Evolutionary conservation across 345 rosid species (phyloP).

Genomic region (Eucalyptus pumila): DNA sequence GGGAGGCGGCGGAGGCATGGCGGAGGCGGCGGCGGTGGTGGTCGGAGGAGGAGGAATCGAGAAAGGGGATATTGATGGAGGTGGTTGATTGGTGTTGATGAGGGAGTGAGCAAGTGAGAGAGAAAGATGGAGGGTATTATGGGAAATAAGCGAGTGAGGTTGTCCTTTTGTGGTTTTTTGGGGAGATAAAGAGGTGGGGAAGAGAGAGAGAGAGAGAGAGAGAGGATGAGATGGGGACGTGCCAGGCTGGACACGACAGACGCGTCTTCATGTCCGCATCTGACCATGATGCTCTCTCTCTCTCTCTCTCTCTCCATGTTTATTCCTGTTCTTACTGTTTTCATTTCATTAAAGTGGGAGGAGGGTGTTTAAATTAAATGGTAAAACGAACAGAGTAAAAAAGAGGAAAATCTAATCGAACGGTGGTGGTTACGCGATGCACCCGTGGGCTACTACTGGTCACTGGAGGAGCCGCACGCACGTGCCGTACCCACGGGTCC

Average conservation of each 20-base stretch:
- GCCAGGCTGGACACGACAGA: background rate
- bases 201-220: no score
- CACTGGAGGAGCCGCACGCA: background rate
- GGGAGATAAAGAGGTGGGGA: background rate
- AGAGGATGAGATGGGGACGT: background rate
- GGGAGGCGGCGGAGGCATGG: background rate
- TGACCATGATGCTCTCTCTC: background rate
- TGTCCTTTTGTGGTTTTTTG: background rate
- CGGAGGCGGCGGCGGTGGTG: background rate
- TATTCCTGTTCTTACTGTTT: background rate
- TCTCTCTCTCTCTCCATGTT: background rate
- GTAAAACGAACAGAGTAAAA: background rate
- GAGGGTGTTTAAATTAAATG: background rate
- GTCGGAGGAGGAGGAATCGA: background rate
- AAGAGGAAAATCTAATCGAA: background rate
- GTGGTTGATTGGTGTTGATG: background rate
- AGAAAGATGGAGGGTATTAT: slow-evolving; percentile 5
- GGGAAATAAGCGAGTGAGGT: background rate
- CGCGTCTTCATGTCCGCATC: background rate
- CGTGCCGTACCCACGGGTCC: background rate
- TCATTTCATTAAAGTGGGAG: background rate
- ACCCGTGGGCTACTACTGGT: background rate
- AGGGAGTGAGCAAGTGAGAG: background rate
- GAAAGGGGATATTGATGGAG: background rate
- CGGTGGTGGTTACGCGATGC: background rate